A percentile compares a stretch with the other conserved stretches of the same genome.
phyloP scores from a whole-genome alignment of 2,329 filamentous ascomycete species.

The Shiraia sp. region DNA sequence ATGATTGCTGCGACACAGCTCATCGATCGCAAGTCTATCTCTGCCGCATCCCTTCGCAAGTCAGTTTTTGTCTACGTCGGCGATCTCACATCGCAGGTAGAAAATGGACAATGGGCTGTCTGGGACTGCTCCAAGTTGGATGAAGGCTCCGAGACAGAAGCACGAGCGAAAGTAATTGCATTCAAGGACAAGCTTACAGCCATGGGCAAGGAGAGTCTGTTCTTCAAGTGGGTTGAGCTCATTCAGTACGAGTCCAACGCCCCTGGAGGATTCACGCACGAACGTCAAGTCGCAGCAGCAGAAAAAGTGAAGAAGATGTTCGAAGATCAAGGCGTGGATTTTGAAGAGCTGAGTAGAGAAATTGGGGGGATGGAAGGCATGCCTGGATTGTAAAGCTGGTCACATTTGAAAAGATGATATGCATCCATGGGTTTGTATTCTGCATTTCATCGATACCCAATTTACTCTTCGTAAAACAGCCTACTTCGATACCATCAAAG shows the following conservation, averaged over 20 bases:
- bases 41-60: conserved; percentile 69
- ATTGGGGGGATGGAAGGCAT: conserved; percentile 65
- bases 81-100: conserved; percentile 13
- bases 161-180: conserved; percentile 72
- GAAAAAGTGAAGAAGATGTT: conserved; percentile 77
- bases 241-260: conserved; percentile 83
- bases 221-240: conserved; percentile 91
- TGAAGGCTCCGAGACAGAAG: conserved; percentile 61
- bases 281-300: conserved; percentile 73
- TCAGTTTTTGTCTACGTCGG: conserved; percentile 57
- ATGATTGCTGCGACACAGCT: conserved; percentile 77
- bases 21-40: conserved; percentile 64
- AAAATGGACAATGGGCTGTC: conserved; percentile 69
- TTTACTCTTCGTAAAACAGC: conserved; percentile 1
- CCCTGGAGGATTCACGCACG: conserved; percentile 76
- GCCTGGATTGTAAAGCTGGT: conserved; percentile 46
- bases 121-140: conserved; percentile 64
- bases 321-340: conserved; percentile 74
- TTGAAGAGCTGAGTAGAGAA: conserved; percentile 77
- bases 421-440: neutral
- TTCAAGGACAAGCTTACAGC: conserved; percentile 77
- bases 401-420: neutral
- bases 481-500: neutral
- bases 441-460: conserved; percentile 5
- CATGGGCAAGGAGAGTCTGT: conserved; percentile 84